Conservation (phyloP, 2,329 filamentous ascomycete genomes). For the Microcyclospora pomicola region DNA sequence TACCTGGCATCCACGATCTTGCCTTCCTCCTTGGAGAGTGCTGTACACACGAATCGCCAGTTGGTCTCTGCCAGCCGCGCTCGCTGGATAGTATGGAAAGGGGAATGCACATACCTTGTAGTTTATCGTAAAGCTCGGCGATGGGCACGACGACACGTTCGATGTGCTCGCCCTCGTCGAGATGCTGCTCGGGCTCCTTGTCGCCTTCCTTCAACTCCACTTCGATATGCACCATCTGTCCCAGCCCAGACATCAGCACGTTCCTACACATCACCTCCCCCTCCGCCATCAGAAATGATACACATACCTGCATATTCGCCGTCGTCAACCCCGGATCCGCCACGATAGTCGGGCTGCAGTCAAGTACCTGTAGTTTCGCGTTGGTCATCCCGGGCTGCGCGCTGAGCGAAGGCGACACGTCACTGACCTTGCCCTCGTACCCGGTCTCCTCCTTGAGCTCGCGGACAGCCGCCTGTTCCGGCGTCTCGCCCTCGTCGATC, state of each 20-base stretch:
- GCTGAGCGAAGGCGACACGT: constrained; percentile 44
- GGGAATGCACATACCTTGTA: constrained; percentile 28
- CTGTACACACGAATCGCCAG: constrained; percentile 8
- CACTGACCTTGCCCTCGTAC: constrained; percentile 38
- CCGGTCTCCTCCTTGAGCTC: constrained; percentile 51
- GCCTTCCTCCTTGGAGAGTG: constrained; percentile 31
- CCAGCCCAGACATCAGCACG: background rate
- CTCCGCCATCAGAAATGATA: background rate
- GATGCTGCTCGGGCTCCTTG: constrained; percentile 41
- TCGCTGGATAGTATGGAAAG: background rate
- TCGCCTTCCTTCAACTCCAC: constrained; percentile 38
- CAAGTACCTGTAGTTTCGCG: constrained; percentile 23
- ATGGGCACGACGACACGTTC: constrained; percentile 46
- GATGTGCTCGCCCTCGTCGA: constrained; percentile 50
- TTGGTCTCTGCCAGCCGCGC: background rate
- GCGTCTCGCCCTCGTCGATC: constrained; percentile 43
- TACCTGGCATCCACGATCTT: constrained; percentile 38
- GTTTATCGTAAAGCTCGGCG: constrained; percentile 40
- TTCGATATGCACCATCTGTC: constrained; percentile 42
- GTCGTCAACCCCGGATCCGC: constrained; percentile 49
- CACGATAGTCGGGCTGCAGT: constrained; percentile 52
- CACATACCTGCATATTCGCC: constrained; percentile 43
- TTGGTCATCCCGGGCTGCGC: constrained; percentile 40
- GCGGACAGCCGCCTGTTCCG: constrained; percentile 41
- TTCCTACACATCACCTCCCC: background rate